phyloP scores from a whole-genome alignment of 2,329 filamentous ascomycete species.

The Teratosphaeria destructans region DNA sequence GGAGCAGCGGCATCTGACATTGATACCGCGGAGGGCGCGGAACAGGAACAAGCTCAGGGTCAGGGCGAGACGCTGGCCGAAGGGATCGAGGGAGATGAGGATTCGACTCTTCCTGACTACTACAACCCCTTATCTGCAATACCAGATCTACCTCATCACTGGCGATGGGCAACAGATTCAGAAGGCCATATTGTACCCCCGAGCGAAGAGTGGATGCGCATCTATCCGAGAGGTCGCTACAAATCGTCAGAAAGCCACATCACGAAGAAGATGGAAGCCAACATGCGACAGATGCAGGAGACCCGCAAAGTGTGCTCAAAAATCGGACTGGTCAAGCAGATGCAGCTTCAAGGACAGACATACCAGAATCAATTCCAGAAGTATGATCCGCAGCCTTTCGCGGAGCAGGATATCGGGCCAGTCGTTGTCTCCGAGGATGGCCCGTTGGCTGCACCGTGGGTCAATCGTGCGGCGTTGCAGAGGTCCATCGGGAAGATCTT shows the following conservation, averaged over 20 bases:
- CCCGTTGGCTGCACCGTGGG: slow-evolving; percentile 72
- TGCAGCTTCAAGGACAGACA: slow-evolving; percentile 84
- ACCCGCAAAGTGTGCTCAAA: slow-evolving; percentile 93
- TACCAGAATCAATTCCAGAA: slow-evolving; percentile 98
- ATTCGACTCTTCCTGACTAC: slow-evolving; percentile 81
- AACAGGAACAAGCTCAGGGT: slow-evolving; percentile 37
- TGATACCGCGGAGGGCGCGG: slow-evolving; percentile 32
- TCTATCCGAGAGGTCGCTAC: slow-evolving; percentile 68
- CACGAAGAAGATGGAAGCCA: slow-evolving; percentile 71
- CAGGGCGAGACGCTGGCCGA: slow-evolving; percentile 74
- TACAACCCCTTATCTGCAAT: slow-evolving; percentile 81
- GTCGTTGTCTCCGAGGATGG: slow-evolving; percentile 83
- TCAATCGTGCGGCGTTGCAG: slow-evolving; percentile 75
- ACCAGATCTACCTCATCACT: slow-evolving; percentile 66
- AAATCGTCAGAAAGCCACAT: slow-evolving; percentile 63
- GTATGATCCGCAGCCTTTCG: slow-evolving; percentile 81
- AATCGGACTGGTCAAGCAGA: slow-evolving; percentile 96
- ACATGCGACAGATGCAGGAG: slow-evolving; percentile 92
- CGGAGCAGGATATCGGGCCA: slow-evolving; percentile 77
- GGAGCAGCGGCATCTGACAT: slow-evolving; percentile 38
- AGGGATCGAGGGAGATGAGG: slow-evolving; percentile 83
- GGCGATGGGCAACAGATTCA: slow-evolving; percentile 81
- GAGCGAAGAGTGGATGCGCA: slow-evolving; percentile 69
- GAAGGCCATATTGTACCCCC: slow-evolving; percentile 85
- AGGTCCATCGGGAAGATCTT: slow-evolving; percentile 89